Evolutionary conservation across 2,329 filamentous ascomycete species (phyloP).

Genomic region (Penicillium aurantiogriseum): DNA sequence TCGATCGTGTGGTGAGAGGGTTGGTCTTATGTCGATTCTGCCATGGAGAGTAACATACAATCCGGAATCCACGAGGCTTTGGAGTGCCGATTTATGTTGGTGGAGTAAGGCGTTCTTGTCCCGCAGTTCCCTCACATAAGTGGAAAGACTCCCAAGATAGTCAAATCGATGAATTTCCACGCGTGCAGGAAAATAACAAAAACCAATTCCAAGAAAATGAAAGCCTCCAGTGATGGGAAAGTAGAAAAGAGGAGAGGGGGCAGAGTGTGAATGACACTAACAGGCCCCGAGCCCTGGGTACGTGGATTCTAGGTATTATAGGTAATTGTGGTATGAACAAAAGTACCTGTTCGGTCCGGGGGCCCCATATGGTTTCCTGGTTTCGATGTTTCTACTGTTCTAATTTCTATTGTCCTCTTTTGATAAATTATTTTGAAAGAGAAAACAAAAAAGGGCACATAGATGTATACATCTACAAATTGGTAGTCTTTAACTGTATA

Average conservation of each 20-base stretch:
- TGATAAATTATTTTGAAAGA: too few relatives aligned
- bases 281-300: constrained; percentile 12
- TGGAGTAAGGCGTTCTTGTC: background rate
- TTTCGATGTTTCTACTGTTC: background rate
- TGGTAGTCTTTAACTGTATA: too few relatives aligned
- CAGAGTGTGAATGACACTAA: constrained; percentile 12
- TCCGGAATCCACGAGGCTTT: background rate
- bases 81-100: background rate
- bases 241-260: constrained; percentile 7
- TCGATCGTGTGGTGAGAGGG: background rate
- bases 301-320: constrained; percentile 6
- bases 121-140: background rate
- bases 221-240: background rate
- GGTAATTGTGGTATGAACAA: constrained; percentile 2
- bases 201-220: too few relatives aligned
- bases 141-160: background rate
- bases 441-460: too few relatives aligned
- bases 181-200: background rate
- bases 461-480: too few relatives aligned
- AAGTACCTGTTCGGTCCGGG: constrained; percentile 1
- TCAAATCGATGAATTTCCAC: background rate
- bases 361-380: background rate
- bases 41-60: background rate
- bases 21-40: background rate
- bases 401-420: background rate